Base-by-base conservation (phyloP, 148 eudicot species). In the Rhododendron simsii region DNA sequence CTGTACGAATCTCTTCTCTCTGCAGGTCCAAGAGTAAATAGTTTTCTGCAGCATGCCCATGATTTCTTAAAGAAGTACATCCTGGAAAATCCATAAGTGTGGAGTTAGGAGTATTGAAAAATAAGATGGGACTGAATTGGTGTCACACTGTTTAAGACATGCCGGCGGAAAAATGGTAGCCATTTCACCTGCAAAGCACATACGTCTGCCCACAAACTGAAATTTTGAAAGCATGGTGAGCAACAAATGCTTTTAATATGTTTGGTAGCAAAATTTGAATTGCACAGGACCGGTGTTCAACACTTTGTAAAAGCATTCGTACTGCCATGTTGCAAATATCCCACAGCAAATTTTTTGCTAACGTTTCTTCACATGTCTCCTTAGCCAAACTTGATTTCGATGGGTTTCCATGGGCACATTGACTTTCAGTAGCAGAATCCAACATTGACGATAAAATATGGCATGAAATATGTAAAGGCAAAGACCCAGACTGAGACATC, bases 1-100 rank as follows among this genome's bases (percentile, higher is more conserved):
- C 93, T 83, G 86, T 94, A 98, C 51, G 96, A 98, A 95, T 95
- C 99, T 90, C 93, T 92, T 91, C 99, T 93, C 91, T 98, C 99
- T 73, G 86, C 67, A 86, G 92, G 85, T 82, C 98, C 98, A 90
- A 90, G 23, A 78, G 91, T 80, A 91, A 97, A 94, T 83, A 98
- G 90, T 74, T 83, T 76, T 89, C 83, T 92, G 90, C 98, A 96
- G 89, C 94, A 93, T 67, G 87, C 87, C 99, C 99, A 98, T 88
- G 94, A 76, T 85, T 90, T 87, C 89, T 81, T 85, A 84, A 91
- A 90, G 84, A 93, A 86, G 51, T 88, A 78, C 61, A 85, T 90
- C 93, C 99, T 98, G 93, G 82, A 90, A 87, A 61, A 83, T 75
- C 83, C 85, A 85, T 80, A 12, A 88, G 61, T 63, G 35, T 80